phyloP scores from a whole-genome alignment of 371 early-diverging fungal species.

The Sporodiniella umbellata region DNA sequence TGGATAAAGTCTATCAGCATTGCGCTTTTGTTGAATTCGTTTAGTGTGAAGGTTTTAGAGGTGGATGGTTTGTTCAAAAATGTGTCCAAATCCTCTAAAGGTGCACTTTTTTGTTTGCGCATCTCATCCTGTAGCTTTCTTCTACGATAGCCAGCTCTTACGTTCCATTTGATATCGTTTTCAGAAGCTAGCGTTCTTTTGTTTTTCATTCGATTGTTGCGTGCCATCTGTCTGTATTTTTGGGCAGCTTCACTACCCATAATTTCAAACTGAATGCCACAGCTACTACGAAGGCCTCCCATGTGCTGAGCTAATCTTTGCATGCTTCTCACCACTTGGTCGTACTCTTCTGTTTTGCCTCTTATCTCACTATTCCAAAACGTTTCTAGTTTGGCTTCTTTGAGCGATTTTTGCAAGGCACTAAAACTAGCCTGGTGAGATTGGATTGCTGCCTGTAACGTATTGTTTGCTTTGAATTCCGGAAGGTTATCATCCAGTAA shows the following conservation, averaged over 20 bases:
- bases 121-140: conserved; percentile 42
- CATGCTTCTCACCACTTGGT: conserved; percentile 46
- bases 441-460: conserved; percentile 53
- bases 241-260: conserved; percentile 37
- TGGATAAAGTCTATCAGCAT: conserved; percentile 53
- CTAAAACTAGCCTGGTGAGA: conserved; percentile 67
- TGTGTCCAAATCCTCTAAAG: conserved; percentile 1
- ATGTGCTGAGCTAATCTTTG: conserved; percentile 67
- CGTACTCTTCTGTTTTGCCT: conserved; percentile 35
- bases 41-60: background rate
- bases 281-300: conserved; percentile 63
- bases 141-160: conserved; percentile 42
- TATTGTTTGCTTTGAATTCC: conserved; percentile 46
- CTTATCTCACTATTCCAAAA: conserved; percentile 54
- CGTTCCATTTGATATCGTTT: conserved; percentile 28
- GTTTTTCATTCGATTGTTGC: conserved; percentile 4
- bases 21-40: conserved; percentile 3
- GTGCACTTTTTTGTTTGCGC: conserved; percentile 27
- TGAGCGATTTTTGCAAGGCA: conserved; percentile 55
- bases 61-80: background rate
- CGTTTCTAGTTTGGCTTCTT: conserved; percentile 61
- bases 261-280: conserved; percentile 64
- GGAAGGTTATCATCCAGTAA: conserved; percentile 60
- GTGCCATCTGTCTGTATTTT: conserved; percentile 9
- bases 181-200: background rate